Evolutionary conservation across 768 basidiomycete species (phyloP).

Genomic region (Pisolithus tinctorius): DNA sequence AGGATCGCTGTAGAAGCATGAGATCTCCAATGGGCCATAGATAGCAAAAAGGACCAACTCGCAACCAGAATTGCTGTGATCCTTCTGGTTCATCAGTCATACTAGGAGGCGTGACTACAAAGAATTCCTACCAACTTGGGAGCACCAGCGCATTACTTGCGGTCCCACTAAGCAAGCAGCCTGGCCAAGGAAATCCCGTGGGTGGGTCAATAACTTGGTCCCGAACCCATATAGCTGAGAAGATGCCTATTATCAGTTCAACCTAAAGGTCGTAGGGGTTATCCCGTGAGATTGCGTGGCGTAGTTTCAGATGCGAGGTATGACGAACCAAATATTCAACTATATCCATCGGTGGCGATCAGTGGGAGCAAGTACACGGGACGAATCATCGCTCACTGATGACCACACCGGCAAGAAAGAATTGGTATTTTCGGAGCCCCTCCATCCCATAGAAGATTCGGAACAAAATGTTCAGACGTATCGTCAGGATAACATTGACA

Average conservation of each 20-base stretch:
- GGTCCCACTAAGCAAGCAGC: neutral
- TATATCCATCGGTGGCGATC: neutral
- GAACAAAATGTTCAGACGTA: slow-evolving; percentile 15
- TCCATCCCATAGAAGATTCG: neutral
- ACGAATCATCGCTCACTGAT: neutral
- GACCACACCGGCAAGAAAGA: neutral
- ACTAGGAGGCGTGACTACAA: neutral
- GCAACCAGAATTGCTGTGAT: neutral
- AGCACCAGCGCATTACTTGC: neutral
- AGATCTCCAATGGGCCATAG: neutral
- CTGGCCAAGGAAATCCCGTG: neutral
- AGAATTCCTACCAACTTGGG: neutral
- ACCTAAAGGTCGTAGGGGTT: neutral
- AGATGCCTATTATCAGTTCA: neutral
- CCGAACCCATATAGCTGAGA: neutral
- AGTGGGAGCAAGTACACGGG: neutral
- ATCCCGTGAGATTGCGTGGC: neutral
- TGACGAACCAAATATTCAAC: neutral
- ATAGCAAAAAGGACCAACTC: neutral
- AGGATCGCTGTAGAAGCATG: neutral
- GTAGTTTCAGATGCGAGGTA: neutral
- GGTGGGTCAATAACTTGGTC: neutral
- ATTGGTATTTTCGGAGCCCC: neutral
- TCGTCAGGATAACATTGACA: slow-evolving; percentile 17
- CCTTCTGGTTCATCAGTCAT: neutral